A percentile compares a stretch with the other conserved stretches of the same genome.
Evolutionary conservation across 2,329 filamentous ascomycete species (phyloP).

Genomic region (Phyllosticta citriasiana): DNA sequence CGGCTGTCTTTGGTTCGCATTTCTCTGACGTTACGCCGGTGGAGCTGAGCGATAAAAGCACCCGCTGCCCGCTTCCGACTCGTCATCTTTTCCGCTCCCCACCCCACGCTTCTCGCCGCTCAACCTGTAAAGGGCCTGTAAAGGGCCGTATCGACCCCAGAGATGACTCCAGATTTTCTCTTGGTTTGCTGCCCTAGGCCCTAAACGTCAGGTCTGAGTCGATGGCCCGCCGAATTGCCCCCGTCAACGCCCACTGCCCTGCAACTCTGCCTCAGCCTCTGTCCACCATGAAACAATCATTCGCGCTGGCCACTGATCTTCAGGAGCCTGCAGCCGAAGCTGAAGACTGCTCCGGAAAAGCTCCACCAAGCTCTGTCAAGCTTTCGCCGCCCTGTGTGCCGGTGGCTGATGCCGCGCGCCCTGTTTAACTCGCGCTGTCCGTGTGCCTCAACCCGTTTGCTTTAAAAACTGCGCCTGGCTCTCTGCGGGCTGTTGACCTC

Average conservation of each 20-base stretch:
- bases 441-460: not conserved
- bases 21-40: not conserved
- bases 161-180: not conserved
- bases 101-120: not conserved
- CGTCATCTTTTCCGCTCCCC: not conserved
- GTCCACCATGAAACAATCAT: not conserved
- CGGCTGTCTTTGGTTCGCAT: too few relatives aligned
- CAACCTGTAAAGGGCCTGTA: not conserved
- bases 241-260: not conserved
- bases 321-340: not conserved
- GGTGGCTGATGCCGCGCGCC: constrained; percentile 4
- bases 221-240: not conserved
- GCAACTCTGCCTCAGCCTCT: not conserved
- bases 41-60: not conserved
- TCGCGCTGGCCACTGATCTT: not conserved
- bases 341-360: not conserved
- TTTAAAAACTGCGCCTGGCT: not conserved
- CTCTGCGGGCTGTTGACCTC: not conserved
- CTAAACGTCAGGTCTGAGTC: not conserved
- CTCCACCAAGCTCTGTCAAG: constrained; percentile 6
- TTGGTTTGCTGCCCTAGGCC: not conserved
- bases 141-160: not conserved
- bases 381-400: constrained; percentile 1
- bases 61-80: not conserved
- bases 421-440: constrained; percentile 6